Evolutionary conservation across 2,329 filamentous ascomycete genomes (phyloP), one percentile per base, ranked within the genome.

Genomic region (Didymella keratinophila): DNA sequence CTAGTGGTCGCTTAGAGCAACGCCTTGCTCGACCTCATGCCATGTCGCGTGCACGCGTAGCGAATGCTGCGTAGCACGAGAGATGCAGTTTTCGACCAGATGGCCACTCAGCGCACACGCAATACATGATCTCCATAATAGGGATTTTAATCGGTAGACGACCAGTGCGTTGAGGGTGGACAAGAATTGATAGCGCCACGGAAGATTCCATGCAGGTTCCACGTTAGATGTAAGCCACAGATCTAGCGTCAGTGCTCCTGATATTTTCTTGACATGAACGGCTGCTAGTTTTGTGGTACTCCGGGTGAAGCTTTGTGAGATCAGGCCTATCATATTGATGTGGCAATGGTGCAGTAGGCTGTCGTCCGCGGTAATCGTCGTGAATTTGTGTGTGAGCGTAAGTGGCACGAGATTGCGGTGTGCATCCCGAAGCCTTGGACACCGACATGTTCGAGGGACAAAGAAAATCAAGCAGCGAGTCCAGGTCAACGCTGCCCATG

Each of bases 161-260:
- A 47, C n/a, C 18, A 45, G 25, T n/a, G 42, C 34, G 27, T 11
- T 46, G 34, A 34, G 28, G 28, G 8, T 41, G 23, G 32, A 34
- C 34, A 18, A 36, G n/a, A 46, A 42, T 10, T 14, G 37, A 27
- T 50, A 41, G 49, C 42, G 50, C 25, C 25, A 50, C 39, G 20
- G 32, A 58, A 53, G n/a, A n/a, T 51, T 58, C 45, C 50, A 53
- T 53, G 56, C 56, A 58, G 56, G 49, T 58, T 58, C 56, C 51
- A 58, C 46, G 50, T 54, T 58, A 27, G 36, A 28, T 27, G 36
- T 46, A 41, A 54, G 45, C 51, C 56, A 51, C 51, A 30, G 41
- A 28, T 58, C 50, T 58, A 53, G 56, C 37, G 45, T 46, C 44
- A 48, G 27, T 53, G 39, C 32, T 34, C 49, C 32, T 58, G 56